These are phyloP conservation scores for Nowakowskiella sp. DNA, from an alignment of 192 early-diverging fungal genomes.

Conservation along the genomic window DNA sequence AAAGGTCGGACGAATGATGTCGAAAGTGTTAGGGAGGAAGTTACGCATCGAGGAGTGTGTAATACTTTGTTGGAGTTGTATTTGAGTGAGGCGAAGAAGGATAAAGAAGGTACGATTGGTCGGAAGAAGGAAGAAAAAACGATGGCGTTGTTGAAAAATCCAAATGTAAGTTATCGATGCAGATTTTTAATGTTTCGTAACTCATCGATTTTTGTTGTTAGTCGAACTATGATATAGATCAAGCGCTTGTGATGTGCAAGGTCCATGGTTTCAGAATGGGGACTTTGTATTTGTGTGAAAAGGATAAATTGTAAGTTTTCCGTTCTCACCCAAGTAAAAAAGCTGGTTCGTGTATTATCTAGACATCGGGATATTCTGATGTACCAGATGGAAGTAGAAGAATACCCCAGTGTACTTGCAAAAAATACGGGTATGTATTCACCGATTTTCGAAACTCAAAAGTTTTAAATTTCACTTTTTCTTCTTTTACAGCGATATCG, in stretches of 20 bases:
- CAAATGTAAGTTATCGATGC: conserved; percentile 34
- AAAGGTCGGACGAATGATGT: conserved; percentile 8
- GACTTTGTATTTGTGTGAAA: conserved; percentile 80
- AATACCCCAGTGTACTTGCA: conserved; percentile 33
- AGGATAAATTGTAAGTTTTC: conserved; percentile 59
- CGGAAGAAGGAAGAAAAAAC: conserved; percentile 57
- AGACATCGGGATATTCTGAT: conserved; percentile 40
- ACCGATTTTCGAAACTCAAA: background rate
- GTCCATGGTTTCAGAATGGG: conserved; percentile 77
- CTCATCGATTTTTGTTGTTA: conserved; percentile 10
- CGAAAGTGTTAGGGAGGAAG: conserved; percentile 11
- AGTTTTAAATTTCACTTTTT: background rate
- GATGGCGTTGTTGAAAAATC: conserved; percentile 59
- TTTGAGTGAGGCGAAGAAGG: conserved; percentile 41
- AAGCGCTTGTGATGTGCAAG: conserved; percentile 86
- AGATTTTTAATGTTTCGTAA: conserved; percentile 5
- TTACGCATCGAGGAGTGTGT: conserved; percentile 65
- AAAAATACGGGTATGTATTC: conserved; percentile 38
- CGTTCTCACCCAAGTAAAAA: too few species aligned
- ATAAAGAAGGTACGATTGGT: conserved; percentile 6
- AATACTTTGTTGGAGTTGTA: conserved; percentile 90
- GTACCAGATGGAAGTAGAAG: conserved; percentile 33
- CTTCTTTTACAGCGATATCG: conserved; percentile 17
- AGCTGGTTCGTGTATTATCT: too few species aligned
- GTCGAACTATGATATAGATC: conserved; percentile 75